phyloP scores from a whole-genome alignment of 176 grass and related monocot species.

The Elaeis guineensis region DNA sequence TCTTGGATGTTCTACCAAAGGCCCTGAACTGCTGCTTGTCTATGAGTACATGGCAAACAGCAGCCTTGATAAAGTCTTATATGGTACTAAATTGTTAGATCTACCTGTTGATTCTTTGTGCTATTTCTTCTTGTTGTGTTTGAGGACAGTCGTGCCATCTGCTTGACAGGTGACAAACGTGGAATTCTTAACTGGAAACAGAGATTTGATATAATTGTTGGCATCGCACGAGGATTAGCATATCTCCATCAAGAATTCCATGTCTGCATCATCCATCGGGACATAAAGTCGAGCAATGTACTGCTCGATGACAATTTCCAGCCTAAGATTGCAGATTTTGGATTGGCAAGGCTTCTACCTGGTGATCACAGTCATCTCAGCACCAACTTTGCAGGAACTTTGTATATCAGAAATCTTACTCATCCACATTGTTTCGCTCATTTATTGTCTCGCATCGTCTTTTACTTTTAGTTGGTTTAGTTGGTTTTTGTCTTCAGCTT shows the following conservation, averaged over 20 bases:
- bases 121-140: too few relatives aligned
- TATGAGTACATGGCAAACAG: too few relatives aligned
- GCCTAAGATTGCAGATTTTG: constrained; percentile 76
- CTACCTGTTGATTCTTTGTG: too few relatives aligned
- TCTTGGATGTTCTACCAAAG: too few relatives aligned
- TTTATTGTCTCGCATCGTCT: too few relatives aligned
- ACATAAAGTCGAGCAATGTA: constrained; percentile 75
- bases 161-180: constrained; percentile 38
- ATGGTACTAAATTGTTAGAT: too few relatives aligned
- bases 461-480: too few relatives aligned
- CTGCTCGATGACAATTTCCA: constrained; percentile 73
- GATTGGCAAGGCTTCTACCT: constrained; percentile 64
- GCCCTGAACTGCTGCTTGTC: too few relatives aligned
- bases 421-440: too few relatives aligned
- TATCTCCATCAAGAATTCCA: constrained; percentile 86
- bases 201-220: constrained; percentile 64
- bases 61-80: too few relatives aligned
- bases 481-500: too few relatives aligned
- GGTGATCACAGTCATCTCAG: constrained; percentile 79
- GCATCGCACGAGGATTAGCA: constrained; percentile 69
- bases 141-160: too few relatives aligned
- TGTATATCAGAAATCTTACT: constrained; percentile 35
- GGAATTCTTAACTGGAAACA: constrained; percentile 74
- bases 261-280: constrained; percentile 81
- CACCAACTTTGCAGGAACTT: constrained; percentile 80